Evolutionary conservation across 805 yeast genomes (phyloP).

Genomic region (Pichia membranifaciens): DNA sequence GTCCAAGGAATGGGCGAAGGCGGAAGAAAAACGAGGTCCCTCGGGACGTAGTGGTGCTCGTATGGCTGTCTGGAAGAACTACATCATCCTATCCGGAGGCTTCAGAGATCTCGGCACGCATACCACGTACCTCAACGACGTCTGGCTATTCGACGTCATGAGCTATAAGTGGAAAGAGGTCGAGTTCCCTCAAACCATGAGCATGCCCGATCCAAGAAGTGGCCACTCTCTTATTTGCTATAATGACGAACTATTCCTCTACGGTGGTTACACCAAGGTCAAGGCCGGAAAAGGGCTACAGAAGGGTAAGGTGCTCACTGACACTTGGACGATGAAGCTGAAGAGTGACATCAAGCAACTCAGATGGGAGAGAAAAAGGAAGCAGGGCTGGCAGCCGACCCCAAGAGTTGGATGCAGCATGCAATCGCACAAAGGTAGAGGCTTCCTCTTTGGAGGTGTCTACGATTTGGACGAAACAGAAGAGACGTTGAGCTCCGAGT

Average conservation of each 20-base stretch:
- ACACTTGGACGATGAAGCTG: slow-evolving; percentile 85
- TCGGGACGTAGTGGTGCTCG: slow-evolving; percentile 89
- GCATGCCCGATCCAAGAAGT: slow-evolving; percentile 84
- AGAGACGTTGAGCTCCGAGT: slow-evolving; percentile 78
- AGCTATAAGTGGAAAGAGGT: slow-evolving; percentile 88
- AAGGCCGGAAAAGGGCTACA: slow-evolving; percentile 84
- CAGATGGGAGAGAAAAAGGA: slow-evolving; percentile 85
- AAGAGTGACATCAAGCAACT: slow-evolving; percentile 70
- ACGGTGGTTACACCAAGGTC: slow-evolving; percentile 93
- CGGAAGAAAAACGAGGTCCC: slow-evolving; percentile 69
- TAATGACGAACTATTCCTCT: slow-evolving; percentile 68
- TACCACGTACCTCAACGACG: slow-evolving; percentile 76
- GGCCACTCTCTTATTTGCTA: slow-evolving; percentile 82
- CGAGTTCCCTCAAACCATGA: slow-evolving; percentile 75
- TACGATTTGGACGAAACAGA: slow-evolving; percentile 93
- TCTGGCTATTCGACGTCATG: slow-evolving; percentile 90
- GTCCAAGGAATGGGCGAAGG: slow-evolving; percentile 83
- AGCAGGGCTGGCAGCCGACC: slow-evolving; percentile 85
- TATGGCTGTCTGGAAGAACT: slow-evolving; percentile 88
- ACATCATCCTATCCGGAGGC: slow-evolving; percentile 81
- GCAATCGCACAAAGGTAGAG: slow-evolving; percentile 86
- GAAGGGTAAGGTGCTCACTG: slow-evolving; percentile 84
- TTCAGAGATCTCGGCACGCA: slow-evolving; percentile 83
- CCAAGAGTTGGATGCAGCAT: slow-evolving; percentile 94
- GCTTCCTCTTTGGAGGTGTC: slow-evolving; percentile 92